A percentile compares a stretch with the other conserved stretches of the same genome.
Evolutionary conservation across 805 yeast genomes (phyloP).

Genomic region (Suhomyces xylopsoci): DNA sequence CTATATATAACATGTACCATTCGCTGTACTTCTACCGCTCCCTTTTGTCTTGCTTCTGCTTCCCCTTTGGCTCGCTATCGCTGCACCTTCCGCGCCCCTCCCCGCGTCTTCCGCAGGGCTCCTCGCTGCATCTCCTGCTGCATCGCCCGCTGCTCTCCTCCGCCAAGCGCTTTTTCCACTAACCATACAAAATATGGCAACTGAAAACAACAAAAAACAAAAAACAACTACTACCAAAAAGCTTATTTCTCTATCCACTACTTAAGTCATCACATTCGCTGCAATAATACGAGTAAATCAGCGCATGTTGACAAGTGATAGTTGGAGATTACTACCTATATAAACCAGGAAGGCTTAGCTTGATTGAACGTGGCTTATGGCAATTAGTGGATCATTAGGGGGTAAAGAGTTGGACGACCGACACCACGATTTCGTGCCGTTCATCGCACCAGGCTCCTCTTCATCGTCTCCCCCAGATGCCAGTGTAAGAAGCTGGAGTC

Average conservation of each 20-base stretch:
- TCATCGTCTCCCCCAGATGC: neutral
- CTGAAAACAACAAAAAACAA: neutral
- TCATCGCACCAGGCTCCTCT: neutral
- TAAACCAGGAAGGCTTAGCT: neutral
- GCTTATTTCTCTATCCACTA: neutral
- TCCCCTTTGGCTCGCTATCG: too few species aligned
- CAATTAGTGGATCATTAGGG: neutral
- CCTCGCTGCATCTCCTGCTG: neutral
- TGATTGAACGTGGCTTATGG: neutral
- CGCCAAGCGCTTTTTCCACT: neutral
- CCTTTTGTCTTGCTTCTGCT: too few species aligned
- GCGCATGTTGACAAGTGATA: neutral
- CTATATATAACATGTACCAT: neutral
- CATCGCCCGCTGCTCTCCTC: neutral
- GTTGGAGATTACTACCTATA: neutral
- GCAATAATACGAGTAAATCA: neutral
- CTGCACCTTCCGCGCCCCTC: neutral
- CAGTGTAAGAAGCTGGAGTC: neutral
- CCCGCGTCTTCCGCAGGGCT: neutral
- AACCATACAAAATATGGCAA: neutral
- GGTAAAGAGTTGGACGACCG: neutral
- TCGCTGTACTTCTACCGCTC: neutral
- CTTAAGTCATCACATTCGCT: neutral
- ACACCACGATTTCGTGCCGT: neutral
- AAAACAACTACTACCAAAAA: neutral